Evolutionary conservation across 2,329 filamentous ascomycete species (phyloP).

Genomic region (Colletotrichum sp.): DNA sequence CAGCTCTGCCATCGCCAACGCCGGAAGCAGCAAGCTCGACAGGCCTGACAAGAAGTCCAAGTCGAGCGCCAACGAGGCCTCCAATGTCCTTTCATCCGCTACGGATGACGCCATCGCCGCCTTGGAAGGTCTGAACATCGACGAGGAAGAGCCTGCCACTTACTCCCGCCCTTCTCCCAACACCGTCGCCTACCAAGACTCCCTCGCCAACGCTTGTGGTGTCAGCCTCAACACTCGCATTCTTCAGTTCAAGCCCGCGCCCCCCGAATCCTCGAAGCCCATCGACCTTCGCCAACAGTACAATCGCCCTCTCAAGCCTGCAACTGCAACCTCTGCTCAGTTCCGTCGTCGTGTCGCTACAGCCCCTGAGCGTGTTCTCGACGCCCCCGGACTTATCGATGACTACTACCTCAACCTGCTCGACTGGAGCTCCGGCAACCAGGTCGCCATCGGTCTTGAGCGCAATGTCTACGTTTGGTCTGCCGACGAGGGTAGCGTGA

Average conservation of each 20-base stretch:
- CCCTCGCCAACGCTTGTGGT: conserved; percentile 87
- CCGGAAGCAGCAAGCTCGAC: conserved; percentile 84
- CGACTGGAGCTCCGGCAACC: conserved; percentile 97
- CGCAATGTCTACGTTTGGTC: conserved; percentile 99
- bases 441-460: conserved; percentile 96
- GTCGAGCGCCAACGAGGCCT: conserved; percentile 72
- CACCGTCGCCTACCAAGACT: conserved; percentile 89
- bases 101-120: conserved; percentile 82
- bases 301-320: conserved; percentile 90
- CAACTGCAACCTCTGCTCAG: conserved; percentile 77
- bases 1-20: conserved; percentile 85
- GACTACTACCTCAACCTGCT: conserved; percentile 99
- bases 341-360: conserved; percentile 92
- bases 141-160: conserved; percentile 70
- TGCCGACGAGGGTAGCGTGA: conserved; percentile 88
- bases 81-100: conserved; percentile 76
- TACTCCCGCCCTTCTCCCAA: conserved; percentile 85
- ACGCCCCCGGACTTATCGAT: conserved; percentile 93
- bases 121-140: conserved; percentile 78
- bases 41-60: conserved; percentile 73
- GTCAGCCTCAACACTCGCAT: conserved; percentile 95
- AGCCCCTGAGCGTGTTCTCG: conserved; percentile 92
- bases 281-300: conserved; percentile 98
- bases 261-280: conserved; percentile 97
- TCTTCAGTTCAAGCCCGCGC: conserved; percentile 95